Evolutionary conservation across 2,329 filamentous ascomycete genomes (phyloP).

Genomic region (Epichloe typhina): DNA sequence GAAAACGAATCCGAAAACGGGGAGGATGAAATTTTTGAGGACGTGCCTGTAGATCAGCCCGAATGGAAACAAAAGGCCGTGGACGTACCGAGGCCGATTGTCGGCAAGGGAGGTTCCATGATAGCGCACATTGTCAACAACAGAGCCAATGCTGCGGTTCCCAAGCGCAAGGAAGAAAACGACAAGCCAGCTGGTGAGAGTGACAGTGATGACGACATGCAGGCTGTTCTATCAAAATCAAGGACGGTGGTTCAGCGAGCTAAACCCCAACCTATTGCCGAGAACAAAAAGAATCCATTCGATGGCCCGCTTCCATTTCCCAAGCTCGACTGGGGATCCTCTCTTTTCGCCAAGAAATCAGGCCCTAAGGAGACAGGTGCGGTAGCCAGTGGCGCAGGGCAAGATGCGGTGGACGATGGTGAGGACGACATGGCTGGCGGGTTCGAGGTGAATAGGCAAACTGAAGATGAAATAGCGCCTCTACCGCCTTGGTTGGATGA

Average conservation of each 20-base stretch:
- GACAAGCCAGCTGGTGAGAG: constrained; percentile 29
- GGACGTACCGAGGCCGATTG: constrained; percentile 35
- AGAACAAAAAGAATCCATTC: constrained; percentile 50
- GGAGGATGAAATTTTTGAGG: constrained; percentile 34
- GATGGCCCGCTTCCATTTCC: constrained; percentile 84
- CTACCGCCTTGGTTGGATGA: constrained; percentile 65
- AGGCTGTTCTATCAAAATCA: constrained; percentile 60
- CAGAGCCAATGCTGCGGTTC: constrained; percentile 48
- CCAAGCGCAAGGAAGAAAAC: constrained; percentile 22
- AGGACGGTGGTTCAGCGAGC: constrained; percentile 40
- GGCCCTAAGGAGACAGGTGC: constrained; percentile 12
- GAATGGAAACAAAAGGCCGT: constrained; percentile 45
- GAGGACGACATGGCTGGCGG: constrained; percentile 48
- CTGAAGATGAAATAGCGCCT: constrained; percentile 37
- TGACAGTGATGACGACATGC: constrained; percentile 70
- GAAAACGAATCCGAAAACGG: constrained; percentile 25
- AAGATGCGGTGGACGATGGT: constrained; percentile 13
- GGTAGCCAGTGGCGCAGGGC: constrained; percentile 9
- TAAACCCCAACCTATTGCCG: constrained; percentile 23
- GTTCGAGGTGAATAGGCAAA: constrained; percentile 41
- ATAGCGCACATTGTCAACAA: constrained; percentile 67
- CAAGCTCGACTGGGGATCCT: constrained; percentile 59
- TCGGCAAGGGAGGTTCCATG: constrained; percentile 39
- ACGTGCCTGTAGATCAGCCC: constrained; percentile 31
- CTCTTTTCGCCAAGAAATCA: constrained; percentile 36